These are phyloP conservation scores for Aspergillus leporis DNA, from an alignment of 495 filamentous ascomycete species.

Conservation along the genomic window DNA sequence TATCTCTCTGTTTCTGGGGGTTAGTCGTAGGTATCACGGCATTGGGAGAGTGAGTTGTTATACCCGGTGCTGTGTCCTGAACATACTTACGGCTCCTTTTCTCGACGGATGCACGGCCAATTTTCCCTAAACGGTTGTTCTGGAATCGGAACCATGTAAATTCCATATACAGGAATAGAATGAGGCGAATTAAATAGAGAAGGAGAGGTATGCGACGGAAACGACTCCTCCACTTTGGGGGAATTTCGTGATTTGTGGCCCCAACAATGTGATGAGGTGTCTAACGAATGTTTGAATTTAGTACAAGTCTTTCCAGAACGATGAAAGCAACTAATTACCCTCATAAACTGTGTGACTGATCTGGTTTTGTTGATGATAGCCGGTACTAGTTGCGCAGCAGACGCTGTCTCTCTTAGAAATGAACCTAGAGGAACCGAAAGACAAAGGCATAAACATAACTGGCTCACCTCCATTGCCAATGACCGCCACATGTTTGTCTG, in stretches of 20 bases:
- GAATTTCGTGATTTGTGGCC: slow-evolving; percentile 8
- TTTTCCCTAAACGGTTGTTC: slow-evolving; percentile 5
- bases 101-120: slow-evolving; percentile 7
- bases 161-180: slow-evolving; percentile 21
- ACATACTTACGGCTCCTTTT: slow-evolving; percentile 11
- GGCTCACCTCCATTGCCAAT: slow-evolving; percentile 5
- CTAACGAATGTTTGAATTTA: not conserved
- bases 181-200: slow-evolving; percentile 13
- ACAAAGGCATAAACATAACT: not conserved
- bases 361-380: slow-evolving; percentile 12
- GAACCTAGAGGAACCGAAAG: not conserved
- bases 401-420: slow-evolving; percentile 6
- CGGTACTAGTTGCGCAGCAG: slow-evolving; percentile 16
- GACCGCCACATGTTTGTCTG: slow-evolving; percentile 2
- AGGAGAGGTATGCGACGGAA: slow-evolving; percentile 14
- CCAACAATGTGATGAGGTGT: slow-evolving; percentile 17
- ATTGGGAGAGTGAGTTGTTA: not conserved
- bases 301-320: not conserved
- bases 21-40: not conserved
- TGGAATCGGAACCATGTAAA: slow-evolving; percentile 14
- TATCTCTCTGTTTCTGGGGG: slow-evolving; percentile 9
- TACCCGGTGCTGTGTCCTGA: slow-evolving; percentile 14
- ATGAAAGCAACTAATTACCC: slow-evolving; percentile 1
- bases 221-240: slow-evolving; percentile 1
- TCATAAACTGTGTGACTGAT: slow-evolving; percentile 20